Evolutionary conservation across 768 basidiomycete species (phyloP), one percentile per base, ranked within the genome.

Genomic region (Filobasidium wieringae): DNA sequence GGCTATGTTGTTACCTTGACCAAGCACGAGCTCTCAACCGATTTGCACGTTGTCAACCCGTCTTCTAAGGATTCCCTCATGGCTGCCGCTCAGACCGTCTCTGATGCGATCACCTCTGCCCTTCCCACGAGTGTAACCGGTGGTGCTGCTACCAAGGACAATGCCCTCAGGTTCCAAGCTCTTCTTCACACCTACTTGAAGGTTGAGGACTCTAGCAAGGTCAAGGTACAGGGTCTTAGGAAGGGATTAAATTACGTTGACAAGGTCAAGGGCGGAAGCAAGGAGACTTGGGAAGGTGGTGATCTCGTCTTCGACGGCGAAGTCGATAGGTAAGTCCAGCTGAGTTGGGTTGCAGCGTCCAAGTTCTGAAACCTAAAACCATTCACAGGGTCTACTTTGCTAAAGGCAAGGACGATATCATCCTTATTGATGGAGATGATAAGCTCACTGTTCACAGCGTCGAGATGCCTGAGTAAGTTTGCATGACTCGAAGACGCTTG

Each of bases 121-220:
- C 41, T 60, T 14, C 49, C 59, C 9, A 45, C 43, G 15, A 31
- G 37, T 12, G 26, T 55, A 2, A 24, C 54, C 12, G 47, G 34
- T 2, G 32, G 53, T 9, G 47, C 29, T 1, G 40, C 51, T 15
- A 43, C 36, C 8, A 15, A 30, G 5, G 34, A 50, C 4, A 36
- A 51, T 7, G 22, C 11, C 45, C 79, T 96, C 39, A 82, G 85
- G 69, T 97, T 93, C 77, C 95, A 99, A 72, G 86, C 90, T 1
- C 79, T 97, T 43, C 79, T 99, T 54, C 95, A 99, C 74, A 90
- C 82, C 50, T 99, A 99, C 75, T 79, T 95, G 63, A 80, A 79
- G 33, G 71, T 76, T 9, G 69, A 70, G 9, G 81, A 43, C 81
- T 85, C 43, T 75, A 83, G 15, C 72, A 79, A 58, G 66, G 81